These are phyloP conservation scores for Fusarium succisae DNA, from an alignment of 2,329 filamentous ascomycete species.

Conservation along the genomic window DNA sequence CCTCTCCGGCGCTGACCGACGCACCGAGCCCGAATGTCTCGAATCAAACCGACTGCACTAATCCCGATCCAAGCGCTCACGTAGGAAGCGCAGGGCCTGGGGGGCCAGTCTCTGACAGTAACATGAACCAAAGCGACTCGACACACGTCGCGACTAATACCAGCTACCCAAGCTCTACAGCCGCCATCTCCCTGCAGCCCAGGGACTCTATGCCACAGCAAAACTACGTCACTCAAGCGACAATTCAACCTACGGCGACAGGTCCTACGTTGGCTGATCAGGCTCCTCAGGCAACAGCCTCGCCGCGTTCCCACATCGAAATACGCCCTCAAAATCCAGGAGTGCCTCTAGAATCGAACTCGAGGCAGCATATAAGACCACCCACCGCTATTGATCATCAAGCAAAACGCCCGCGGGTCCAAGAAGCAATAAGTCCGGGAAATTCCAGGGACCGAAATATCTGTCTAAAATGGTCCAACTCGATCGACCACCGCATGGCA, in stretches of 20 bases:
- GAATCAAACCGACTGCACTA: constrained; percentile 49
- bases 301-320: not conserved
- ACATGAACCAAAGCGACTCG: constrained; percentile 11
- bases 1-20: constrained; percentile 71
- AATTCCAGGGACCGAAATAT: not conserved
- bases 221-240: not conserved
- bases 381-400: not conserved
- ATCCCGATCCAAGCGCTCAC: constrained; percentile 24
- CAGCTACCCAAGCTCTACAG: not conserved
- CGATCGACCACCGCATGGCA: constrained; percentile 36
- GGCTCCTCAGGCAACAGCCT: not conserved
- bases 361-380: not conserved
- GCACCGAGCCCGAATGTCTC: constrained; percentile 61
- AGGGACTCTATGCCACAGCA: not conserved
- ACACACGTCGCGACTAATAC: constrained; percentile 11
- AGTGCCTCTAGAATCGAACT: not conserved
- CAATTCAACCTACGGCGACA: not conserved
- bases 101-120: constrained; percentile 8
- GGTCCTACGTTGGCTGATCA: not conserved
- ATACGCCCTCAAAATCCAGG: not conserved
- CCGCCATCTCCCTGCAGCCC: not conserved
- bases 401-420: constrained; percentile 26
- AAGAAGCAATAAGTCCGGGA: not conserved
- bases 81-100: constrained; percentile 12
- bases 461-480: constrained; percentile 16